Evolutionary conservation across 108 stramenopile species (phyloP), one percentile per base, ranked within the genome.

Genomic region (Cyclotella distinguenda): DNA sequence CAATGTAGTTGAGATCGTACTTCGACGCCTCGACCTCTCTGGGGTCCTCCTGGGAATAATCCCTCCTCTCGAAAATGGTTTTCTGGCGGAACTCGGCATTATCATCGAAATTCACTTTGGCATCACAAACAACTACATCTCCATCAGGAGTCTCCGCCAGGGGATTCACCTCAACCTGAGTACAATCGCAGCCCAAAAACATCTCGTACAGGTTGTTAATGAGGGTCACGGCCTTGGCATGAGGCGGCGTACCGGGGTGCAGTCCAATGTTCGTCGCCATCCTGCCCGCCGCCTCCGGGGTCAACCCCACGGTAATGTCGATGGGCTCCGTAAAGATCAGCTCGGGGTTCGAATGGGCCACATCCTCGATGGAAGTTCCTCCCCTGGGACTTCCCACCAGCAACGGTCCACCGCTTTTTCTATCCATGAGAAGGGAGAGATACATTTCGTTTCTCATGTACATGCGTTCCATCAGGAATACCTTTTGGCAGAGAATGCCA

Each of bases 71-170:
- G 64, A 90, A 90, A 23, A 91, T 79, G 18, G 63, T 61, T 31
- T 64, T 52, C 72, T 94, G 93, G n/a, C 90, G 63, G 71, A 82
- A 90, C 58, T 80, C 87, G n/a, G 93, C 93, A 60, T 91, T 92
- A 47, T 90, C 90, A 66, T 94, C 93, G 67, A 94, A 92, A 60
- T 90, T 90, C 9, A 94, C 70, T 83, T 94, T 94, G 59, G 93
- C 93, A 62, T 94, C 93, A 57, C 82, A 86, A 34, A 86, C 88
- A 28, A 91, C 68, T 38, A 93, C 83, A 39, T 76, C 75, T 4
- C 90, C 91, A 19, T 90, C 83, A 13, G 78, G 65, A 12, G 89
- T 90, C 60, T 92, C 91, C 21, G 88, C 88, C 7, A 95, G 68
- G 0, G 93, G 93, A 70, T 95, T 95, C 48, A 95, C 82, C 74